phyloP scores from a whole-genome alignment of 345 rosid species.

The Pugionium dolabratum region DNA sequence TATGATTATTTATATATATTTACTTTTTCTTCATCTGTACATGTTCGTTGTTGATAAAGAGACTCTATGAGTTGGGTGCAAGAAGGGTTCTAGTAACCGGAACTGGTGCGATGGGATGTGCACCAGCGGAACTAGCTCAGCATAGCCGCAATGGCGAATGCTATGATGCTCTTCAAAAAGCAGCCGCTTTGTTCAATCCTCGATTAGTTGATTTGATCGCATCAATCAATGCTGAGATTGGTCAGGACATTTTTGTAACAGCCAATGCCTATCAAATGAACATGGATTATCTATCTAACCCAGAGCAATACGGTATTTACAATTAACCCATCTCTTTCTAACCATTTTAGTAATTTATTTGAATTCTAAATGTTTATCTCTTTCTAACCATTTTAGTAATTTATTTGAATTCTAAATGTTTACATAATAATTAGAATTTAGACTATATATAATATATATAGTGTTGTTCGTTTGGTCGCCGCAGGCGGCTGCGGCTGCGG shows the following conservation, averaged over 20 bases:
- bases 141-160: conserved; percentile 75
- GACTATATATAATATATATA: neutral
- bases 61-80: conserved; percentile 69
- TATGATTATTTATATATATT: no score
- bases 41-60: conserved; percentile 43
- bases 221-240: conserved; percentile 53
- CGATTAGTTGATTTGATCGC: conserved; percentile 53
- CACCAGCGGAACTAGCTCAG: conserved; percentile 74
- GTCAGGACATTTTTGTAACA: conserved; percentile 54
- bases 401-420: neutral
- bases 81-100: conserved; percentile 78
- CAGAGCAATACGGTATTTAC: conserved; percentile 59
- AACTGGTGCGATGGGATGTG: conserved; percentile 86
- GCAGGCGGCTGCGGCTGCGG: no score
- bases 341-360: neutral
- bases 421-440: neutral
- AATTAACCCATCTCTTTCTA: neutral
- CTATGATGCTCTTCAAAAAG: conserved; percentile 55
- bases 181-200: conserved; percentile 71
- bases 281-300: conserved; percentile 59
- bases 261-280: conserved; percentile 57
- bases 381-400: neutral
- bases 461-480: neutral
- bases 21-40: neutral
- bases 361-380: neutral